A percentile compares a stretch with the other conserved stretches of the same genome.
These are phyloP conservation scores for Hibiscus trionum DNA, from an alignment of 345 rosid genomes.

Conservation along the genomic window DNA sequence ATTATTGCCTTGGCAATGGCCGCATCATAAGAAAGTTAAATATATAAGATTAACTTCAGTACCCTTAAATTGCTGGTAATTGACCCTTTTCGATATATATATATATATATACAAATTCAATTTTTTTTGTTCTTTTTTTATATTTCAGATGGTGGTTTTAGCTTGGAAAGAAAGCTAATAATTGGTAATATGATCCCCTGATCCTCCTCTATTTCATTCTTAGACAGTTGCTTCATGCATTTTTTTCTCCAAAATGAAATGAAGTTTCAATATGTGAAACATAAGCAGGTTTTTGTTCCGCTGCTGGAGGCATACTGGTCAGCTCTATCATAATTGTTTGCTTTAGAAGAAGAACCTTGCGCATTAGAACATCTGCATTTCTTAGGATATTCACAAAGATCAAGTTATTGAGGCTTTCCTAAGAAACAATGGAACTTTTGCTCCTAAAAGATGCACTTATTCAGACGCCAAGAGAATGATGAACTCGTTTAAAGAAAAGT, in stretches of 20 bases:
- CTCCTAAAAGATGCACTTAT: conserved; percentile 8
- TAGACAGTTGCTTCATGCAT: neutral
- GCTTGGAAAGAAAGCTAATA: neutral
- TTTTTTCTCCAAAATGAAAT: no score
- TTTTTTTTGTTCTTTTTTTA: neutral
- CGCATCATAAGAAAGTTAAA: neutral
- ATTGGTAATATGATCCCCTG: conserved; percentile 24
- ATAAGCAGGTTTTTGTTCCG: neutral
- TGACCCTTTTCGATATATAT: neutral
- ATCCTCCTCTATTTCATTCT: neutral
- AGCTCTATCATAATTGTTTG: neutral
- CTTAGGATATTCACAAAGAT: neutral
- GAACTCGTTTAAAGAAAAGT: neutral
- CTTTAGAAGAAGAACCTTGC: neutral
- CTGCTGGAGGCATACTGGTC: neutral
- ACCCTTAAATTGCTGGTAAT: no score
- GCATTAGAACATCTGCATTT: neutral
- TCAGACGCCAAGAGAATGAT: conserved; percentile 9
- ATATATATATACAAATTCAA: no score
- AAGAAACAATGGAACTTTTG: neutral
- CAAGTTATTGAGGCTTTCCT: conserved; percentile 7
- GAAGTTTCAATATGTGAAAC: no score
- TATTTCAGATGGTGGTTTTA: neutral
- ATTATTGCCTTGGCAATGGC: neutral
- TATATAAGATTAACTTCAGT: no score